Base-by-base conservation (phyloP, 129 eudicot genomes). In the Flaveria bidentis region DNA sequence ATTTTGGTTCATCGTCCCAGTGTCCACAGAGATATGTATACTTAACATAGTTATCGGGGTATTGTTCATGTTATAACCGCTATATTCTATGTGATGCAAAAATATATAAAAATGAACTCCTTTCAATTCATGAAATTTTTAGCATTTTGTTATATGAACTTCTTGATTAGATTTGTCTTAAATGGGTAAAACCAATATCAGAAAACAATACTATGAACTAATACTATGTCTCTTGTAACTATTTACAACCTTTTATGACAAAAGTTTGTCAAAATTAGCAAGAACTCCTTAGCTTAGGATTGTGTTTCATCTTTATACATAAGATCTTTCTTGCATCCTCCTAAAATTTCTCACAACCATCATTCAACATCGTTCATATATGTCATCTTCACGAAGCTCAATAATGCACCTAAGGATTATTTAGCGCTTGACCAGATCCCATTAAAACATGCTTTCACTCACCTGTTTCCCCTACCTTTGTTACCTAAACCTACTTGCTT, bases 321-420 rank as follows among this genome's bases (percentile, higher is more conserved):
- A 81, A 74, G 65, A 80, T 63, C 50, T 83, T 85, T 82, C 82
- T 63, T 55, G 76, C 63, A 67, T n/a, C 82, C 78, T 85, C 89
- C 76, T 76, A 42, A 75, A 88, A 88, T 69, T 76, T 83, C 63
- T 71, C 84, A 88, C 75, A 23, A 76, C 36, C 44, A 10, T 89
- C 89, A 88, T 58, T 85, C 84, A 2, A 69, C 82, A 20, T 81
- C 92, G 13, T 42, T 85, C 89, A 88, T 85, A 71, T 85, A 89
- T 36, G 64, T 82, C 58, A 88, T 67, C 78, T 80, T 88, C 82
- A 88, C 89, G 1, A 72, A 88, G 23, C 85, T 83, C 55, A 80
- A 71, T 22, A 84, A 73, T 26, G 36, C 71, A 50, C 82, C 79
- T 15, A 77, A 80, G 70, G 61, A 4, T 75, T 84, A 86, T 51